Evolutionary conservation across 2,329 filamentous ascomycete species (phyloP).

Genomic region (Diaporthe caulivora): DNA sequence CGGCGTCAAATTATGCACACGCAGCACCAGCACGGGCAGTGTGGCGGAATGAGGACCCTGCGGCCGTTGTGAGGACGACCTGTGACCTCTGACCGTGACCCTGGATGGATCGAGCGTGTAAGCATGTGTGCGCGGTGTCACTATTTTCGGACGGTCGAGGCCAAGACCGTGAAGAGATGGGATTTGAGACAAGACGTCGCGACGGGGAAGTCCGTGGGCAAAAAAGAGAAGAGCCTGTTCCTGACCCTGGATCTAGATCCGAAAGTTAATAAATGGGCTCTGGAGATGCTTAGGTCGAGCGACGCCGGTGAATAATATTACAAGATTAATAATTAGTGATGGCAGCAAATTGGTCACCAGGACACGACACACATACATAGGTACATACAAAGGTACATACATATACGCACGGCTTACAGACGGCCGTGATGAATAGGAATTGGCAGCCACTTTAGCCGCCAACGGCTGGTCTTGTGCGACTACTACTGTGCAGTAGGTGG

Average conservation of each 20-base stretch:
- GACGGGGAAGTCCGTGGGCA: neutral
- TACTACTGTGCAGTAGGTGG: neutral
- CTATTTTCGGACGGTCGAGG: constrained; percentile 17
- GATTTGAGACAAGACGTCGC: neutral
- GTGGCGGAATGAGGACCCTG: constrained; percentile 3
- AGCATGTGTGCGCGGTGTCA: constrained; percentile 6
- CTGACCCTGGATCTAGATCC: neutral
- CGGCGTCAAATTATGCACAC: constrained; percentile 10
- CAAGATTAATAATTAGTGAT: constrained; percentile 14
- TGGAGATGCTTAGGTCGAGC: neutral
- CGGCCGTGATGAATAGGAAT: neutral
- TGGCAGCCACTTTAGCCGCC: constrained; percentile 14
- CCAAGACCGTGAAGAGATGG: neutral
- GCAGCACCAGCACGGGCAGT: neutral
- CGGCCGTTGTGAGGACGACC: neutral
- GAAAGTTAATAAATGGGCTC: neutral
- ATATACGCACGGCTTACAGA: neutral
- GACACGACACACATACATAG: no score
- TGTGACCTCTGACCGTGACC: neutral
- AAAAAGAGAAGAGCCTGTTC: neutral
- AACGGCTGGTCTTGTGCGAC: constrained; percentile 12
- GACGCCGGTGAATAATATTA: neutral
- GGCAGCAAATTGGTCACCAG: neutral
- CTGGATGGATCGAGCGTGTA: neutral
- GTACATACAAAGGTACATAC: no score